phyloP scores from a whole-genome alignment of 257 asterid genomes.

The Anisodus acutangulus region DNA sequence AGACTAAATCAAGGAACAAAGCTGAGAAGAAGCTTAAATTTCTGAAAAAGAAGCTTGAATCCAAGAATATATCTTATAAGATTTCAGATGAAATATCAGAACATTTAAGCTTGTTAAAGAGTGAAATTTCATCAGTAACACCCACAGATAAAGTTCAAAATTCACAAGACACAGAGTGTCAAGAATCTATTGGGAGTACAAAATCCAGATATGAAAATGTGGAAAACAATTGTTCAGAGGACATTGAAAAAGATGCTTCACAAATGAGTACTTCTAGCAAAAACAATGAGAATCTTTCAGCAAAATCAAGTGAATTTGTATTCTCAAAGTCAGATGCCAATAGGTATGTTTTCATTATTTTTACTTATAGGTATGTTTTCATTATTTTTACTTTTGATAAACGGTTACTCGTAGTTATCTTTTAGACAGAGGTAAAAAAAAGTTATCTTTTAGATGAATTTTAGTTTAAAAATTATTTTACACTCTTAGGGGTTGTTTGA shows the following conservation, averaged over 20 bases:
- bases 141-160: slow-evolving; percentile 34
- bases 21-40: slow-evolving; percentile 72
- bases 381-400: neutral
- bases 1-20: slow-evolving; percentile 69
- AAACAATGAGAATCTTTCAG: neutral
- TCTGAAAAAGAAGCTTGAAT: slow-evolving; percentile 64
- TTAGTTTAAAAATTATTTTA: too few relatives aligned
- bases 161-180: slow-evolving; percentile 6
- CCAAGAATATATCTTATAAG: slow-evolving; percentile 47
- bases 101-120: slow-evolving; percentile 41
- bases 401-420: neutral
- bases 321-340: slow-evolving; percentile 20
- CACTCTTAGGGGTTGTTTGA: too few relatives aligned
- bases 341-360: slow-evolving; percentile 32
- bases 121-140: slow-evolving; percentile 55
- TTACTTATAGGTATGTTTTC: neutral
- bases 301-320: neutral
- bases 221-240: neutral
- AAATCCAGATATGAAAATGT: slow-evolving; percentile 15
- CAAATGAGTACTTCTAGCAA: slow-evolving; percentile 15
- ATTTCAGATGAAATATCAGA: slow-evolving; percentile 49
- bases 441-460: too few relatives aligned
- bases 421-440: neutral
- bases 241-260: slow-evolving; percentile 29
- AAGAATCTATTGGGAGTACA: slow-evolving; percentile 33